Base-by-base conservation (phyloP, 352 stramenopile genomes). In the Phytopythium montanum region DNA sequence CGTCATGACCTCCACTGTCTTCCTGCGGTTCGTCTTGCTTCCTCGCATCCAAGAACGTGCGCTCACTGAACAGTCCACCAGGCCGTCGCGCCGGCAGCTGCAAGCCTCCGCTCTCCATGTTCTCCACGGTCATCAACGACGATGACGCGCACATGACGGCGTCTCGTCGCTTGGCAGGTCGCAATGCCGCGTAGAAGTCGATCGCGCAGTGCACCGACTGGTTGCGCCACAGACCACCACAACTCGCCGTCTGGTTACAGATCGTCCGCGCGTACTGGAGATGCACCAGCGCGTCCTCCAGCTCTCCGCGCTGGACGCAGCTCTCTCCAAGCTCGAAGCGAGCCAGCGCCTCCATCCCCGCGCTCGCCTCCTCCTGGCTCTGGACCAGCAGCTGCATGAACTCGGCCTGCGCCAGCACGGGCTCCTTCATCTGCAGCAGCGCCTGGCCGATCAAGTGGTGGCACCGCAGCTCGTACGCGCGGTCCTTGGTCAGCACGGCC, bases 251-350 rank as follows among this genome's bases (percentile, higher is more conserved):
- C 57, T 80, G 68, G 54, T 85, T 75, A 49, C 73, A 84, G 21
- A 86, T 48, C 26, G 63, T 68, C 25, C 75, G 73, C 18, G 75
- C 73, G 10, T 55, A 56, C 25, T 60, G 58, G 44, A 89, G 83
- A 55, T 83, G 71, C 16, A 42, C 34, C 19, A 78, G 68, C 10
- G 68, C 77, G 41, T 73, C 29, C 21, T 73, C 55, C 0, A 83
- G 28, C n/a, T 86, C 64, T 8, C 81, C 69, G 18, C 56, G 41
- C 28, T 66, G 64, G 13, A 83, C 55, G 4, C 68, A 73, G 44
- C 69, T 67, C 60, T 84, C 69, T 3, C 77, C 76, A 44, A 87
- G 69, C 42, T 82, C 66, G 60, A 77, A 87, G 50, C 77, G 63
- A 29, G 75, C 72, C 29, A 87, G 50, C 14, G 68, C 72, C 57